These are phyloP conservation scores for Erysimum cheiri DNA, from an alignment of 441 rosid species.

Conservation along the genomic window DNA sequence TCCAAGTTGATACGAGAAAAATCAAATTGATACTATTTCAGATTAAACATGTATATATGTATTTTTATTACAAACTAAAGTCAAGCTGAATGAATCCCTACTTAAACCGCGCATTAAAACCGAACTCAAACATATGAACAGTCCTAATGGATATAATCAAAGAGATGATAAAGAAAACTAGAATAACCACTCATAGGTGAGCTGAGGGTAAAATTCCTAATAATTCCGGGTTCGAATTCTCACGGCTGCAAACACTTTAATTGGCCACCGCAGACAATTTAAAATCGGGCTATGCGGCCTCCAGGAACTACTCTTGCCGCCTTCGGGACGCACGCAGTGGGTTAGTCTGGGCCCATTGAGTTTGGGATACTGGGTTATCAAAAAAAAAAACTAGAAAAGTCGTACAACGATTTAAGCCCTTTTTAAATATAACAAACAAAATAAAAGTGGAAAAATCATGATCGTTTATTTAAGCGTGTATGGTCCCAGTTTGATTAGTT, in stretches of 20 bases:
- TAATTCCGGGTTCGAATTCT: too few relatives aligned
- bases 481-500: constrained; percentile 16
- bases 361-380: too few relatives aligned
- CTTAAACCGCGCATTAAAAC: neutral
- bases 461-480: constrained; percentile 14
- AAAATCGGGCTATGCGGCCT: too few relatives aligned
- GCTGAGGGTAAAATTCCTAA: too few relatives aligned
- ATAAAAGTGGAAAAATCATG: constrained; percentile 19
- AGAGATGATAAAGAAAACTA: neutral
- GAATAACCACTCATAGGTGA: too few relatives aligned
- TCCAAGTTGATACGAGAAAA: neutral
- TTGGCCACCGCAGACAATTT: too few relatives aligned
- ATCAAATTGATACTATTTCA: neutral
- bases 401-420: neutral
- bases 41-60: neutral
- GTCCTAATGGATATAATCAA: neutral
- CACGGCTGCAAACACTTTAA: too few relatives aligned
- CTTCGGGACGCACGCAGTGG: too few relatives aligned
- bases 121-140: neutral
- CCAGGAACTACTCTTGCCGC: too few relatives aligned
- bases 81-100: neutral
- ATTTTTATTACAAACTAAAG: neutral
- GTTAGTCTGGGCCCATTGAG: too few relatives aligned
- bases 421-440: neutral
- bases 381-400: too few relatives aligned